Base-by-base conservation (phyloP, 2,329 filamentous ascomycete species). In the Aspergillus candidus region DNA sequence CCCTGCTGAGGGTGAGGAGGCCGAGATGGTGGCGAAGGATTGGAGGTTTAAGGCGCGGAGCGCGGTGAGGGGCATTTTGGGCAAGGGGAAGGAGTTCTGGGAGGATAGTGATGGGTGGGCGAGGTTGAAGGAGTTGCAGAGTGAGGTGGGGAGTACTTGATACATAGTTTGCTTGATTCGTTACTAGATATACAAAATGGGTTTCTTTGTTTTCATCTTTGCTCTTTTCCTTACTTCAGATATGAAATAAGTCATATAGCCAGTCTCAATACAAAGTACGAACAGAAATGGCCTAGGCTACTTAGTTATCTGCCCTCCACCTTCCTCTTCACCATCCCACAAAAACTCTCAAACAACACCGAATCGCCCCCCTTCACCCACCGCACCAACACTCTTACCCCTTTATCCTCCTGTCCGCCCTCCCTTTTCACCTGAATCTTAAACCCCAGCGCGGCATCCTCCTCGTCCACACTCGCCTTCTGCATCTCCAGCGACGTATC, bases 41-140 rank as follows among this genome's bases (percentile, higher is more conserved):
- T 98, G 93, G 93, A 86, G 80, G 65, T 86, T 86, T 51, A 97
- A 95, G 76, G 87, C 88, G 0, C 76, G 88, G 56, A 94, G 81
- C 63, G 90, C 90, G 10, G 75, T 95, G 2, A 75, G 89, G 42
- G 88, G 86, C 40, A 83, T 97, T 6, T 77, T 94, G 75, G 85
- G 88, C 0, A 85, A 86, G 60, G 90, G 79, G 0, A 90, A 80
- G 70, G 85, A 88, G 58, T 77, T 67, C 11, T 96, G 90, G 88
- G 89, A 95, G 67, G 88, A 79, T 10, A 86, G 56, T 4, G 63
- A 67, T 36, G 69, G 63, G 12, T 71, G 65, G 67, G 50, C 43
- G 29, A 49, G 57, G 15, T 51, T 71, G 49, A 70, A 67, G 53
- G 60, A 60, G 52, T 45, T 70, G 54, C 59, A 65, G 50, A 53